Base-by-base conservation (phyloP, 139 green algal species). In the Desmodesmus armatus region DNA sequence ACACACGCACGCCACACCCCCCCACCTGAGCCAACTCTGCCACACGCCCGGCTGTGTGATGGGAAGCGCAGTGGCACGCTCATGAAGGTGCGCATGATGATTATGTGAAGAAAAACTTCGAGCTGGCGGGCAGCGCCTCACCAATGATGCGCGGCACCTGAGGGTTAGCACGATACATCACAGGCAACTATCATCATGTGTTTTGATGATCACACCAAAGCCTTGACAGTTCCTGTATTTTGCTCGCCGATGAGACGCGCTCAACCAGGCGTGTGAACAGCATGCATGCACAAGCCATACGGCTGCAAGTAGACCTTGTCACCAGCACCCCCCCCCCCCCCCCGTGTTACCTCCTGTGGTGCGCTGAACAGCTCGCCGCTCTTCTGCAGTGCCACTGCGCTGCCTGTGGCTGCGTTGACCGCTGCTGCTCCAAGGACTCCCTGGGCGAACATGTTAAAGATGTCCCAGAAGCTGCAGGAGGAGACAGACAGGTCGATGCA, bases 41-140 rank as follows among this genome's bases (percentile, higher is more conserved):
- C 70, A 87, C 9, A 82, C 82, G 5, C 82, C 82, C 4, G 82
- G 82, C 58, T 87, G 82, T 23, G 70, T 82, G 39, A 87, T 87
- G 29, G 41, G 82, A 87, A 87, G 39, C 82, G 73, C 53, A 82
- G 41, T 11, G 82, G 82, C 39, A 87, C 44, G 25, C 35, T 76
- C 70, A 82, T 77, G 27, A 87, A 13, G 0, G 82, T 88, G 33
- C 88, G 76, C 58, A 89, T 43, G 53, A 84, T 74, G 51, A 92
- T 60, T 94, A 94, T 75, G 71, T 94, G 85, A 97, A 93, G 90
- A 97, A 97, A 88, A 97, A 97, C 86, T 96, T 97, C 63, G 86
- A 90, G 69, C 89, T 90, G 35, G 80, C 73, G 17, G 94, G 93
- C 47, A 96, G 88, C 19, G 92, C 91, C 1, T 85, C 76, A 11